Base-by-base conservation (phyloP, 257 asterid species). In the Fraxinus quadrangulata region DNA sequence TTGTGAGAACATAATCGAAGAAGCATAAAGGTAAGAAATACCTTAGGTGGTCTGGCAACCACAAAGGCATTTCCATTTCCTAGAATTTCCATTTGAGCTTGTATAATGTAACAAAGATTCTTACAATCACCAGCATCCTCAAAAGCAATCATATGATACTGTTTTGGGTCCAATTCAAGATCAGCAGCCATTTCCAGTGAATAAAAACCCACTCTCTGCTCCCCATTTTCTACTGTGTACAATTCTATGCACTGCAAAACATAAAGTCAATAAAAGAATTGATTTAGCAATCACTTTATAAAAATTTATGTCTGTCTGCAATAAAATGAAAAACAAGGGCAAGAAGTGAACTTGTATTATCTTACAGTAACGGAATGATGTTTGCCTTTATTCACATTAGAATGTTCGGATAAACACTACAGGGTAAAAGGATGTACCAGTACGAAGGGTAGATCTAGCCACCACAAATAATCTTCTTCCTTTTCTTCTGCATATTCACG, bases 171-270 rank as follows among this genome's bases (percentile, higher is more conserved):
- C 89, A 96, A 86, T 78, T 93, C 97, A 40, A 93, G 97, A 88
- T 96, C 97, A 80, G 96, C 85, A 47, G 96, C 98, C 99, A 96
- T 96, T 86, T 93, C 99, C 83, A 96, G 82, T 5, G 99, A 90
- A 86, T 96, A 96, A 70, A 96, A 90, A 56, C 99, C 99, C 54
- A 86, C 89, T 81, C 83, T 86, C 87, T 90, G 89, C 88, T 92
- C 96, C 78, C 89, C 96, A 17, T 86, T 81, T 71, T 90, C 94
- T 37, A 85, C 76, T 0, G 90, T 93, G 84, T 92, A 93, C 84
- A 96, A 61, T 81, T 96, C 99, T 68, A 96, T 88, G 85, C 99
- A 89, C 99, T 96, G 85, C 71, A 56, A 76, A 83, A 81, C 63
- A 77, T 40, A 77, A 67, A 63, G 67, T 71, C 70, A 78, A 56